These are phyloP conservation scores for Lachancea quebecensis DNA, from an alignment of 805 yeast genomes.

Conservation along the genomic window DNA sequence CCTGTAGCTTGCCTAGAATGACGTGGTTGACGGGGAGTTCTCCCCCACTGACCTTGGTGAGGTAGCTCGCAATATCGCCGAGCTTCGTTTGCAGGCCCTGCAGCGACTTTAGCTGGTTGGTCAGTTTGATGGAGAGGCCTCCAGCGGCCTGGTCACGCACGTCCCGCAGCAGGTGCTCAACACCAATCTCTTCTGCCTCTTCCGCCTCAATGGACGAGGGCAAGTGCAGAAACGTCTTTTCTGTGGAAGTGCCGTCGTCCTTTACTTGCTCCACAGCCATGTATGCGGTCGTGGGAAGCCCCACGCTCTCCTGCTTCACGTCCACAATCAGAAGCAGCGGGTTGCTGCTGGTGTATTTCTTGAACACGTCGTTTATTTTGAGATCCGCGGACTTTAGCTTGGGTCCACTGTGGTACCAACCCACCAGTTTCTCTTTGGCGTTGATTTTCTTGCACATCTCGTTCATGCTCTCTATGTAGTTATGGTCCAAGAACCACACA, in stretches of 20 bases:
- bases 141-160: conserved; percentile 97
- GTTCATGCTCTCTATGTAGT: conserved; percentile 91
- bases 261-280: conserved; percentile 90
- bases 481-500: conserved; percentile 97
- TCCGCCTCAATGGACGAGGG: conserved; percentile 94
- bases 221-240: conserved; percentile 85
- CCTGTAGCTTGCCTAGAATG: conserved; percentile 88
- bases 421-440: conserved; percentile 91
- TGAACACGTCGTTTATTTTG: conserved; percentile 85
- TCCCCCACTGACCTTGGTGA: conserved; percentile 63
- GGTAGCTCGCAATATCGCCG: conserved; percentile 67
- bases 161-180: conserved; percentile 90
- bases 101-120: conserved; percentile 82
- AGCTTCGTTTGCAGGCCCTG: conserved; percentile 79
- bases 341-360: conserved; percentile 60
- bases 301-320: conserved; percentile 73
- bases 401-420: conserved; percentile 99
- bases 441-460: conserved; percentile 97
- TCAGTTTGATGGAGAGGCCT: conserved; percentile 73
- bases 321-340: conserved; percentile 88
- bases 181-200: conserved; percentile 99
- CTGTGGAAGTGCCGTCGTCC: conserved; percentile 91
- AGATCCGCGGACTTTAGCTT: conserved; percentile 82
- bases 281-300: conserved; percentile 94
- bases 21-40: conserved; percentile 82